Base-by-base conservation (phyloP, 768 basidiomycete genomes). In the Galerina sulciceps region DNA sequence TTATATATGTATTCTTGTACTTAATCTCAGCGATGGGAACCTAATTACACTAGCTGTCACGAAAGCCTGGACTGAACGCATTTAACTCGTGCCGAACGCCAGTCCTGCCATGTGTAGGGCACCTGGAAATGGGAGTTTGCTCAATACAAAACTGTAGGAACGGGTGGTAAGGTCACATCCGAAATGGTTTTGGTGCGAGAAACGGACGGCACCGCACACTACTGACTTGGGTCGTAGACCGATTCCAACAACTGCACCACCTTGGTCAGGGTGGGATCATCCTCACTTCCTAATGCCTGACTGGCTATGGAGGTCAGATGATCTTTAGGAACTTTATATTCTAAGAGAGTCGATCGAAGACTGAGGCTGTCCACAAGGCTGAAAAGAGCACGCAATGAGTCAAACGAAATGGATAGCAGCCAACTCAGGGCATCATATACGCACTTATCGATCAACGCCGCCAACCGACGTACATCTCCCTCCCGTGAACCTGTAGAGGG, bases 301-400 rank as follows among this genome's bases (percentile, higher is more conserved):
- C 72, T 75, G 9, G 89, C 87, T 59, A 92, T 83, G 42, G 70
- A 75, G 8, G 75, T 67, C 4, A 89, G 54, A 62, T 90, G 83
- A 45, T 74, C 76, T 44, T 62, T 77, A 8, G 90, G 89, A 1
- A 92, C 88, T 1, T 84, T 83, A 73, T 89, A 89, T 17, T 85
- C 79, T 18, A 75, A 68, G 38, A 91, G 78, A 18, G 75, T 84
- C 9, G 81, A 81, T 56, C 83, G 79, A 42, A 93, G 69, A 1
- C 85, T 89, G 23, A 93, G 79, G 9, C 76, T 64, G 2, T 69
- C 72, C 13, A 93, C 85, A 11, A 93, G 80, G 48, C 90, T 90
- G 61, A 38, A 15, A 41, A 36, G 36, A 13, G 26, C 26, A 31
- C 8, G 26, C 26, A 31, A 31, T 31, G 26, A 31, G 26, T 8